Conservation (phyloP, 176 grass and related monocot genomes). For the Puya raimondii region DNA sequence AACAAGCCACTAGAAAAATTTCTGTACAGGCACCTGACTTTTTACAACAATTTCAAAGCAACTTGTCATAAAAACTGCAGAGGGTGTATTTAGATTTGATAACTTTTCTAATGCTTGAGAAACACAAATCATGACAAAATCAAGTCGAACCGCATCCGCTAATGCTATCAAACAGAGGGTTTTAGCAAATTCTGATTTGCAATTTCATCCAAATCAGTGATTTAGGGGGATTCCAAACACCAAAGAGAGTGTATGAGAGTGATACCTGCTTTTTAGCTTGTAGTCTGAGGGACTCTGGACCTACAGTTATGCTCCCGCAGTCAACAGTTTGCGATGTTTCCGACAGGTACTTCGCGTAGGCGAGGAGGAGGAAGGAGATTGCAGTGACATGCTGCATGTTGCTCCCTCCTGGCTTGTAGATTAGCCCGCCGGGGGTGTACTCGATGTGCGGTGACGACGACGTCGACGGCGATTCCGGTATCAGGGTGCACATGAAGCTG, state of each 20-base stretch:
- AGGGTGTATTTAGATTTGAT: too few relatives aligned
- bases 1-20: too few relatives aligned
- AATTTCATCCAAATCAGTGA: background rate
- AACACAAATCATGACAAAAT: too few relatives aligned
- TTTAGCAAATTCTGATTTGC: background rate
- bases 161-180: too few relatives aligned
- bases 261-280: slow-evolving; percentile 70
- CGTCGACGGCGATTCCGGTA: slow-evolving; percentile 40
- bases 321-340: slow-evolving; percentile 65
- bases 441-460: slow-evolving; percentile 58
- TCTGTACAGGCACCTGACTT: too few relatives aligned
- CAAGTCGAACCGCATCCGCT: too few relatives aligned
- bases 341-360: slow-evolving; percentile 83
- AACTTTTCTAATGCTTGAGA: too few relatives aligned
- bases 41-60: too few relatives aligned
- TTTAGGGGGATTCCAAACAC: background rate
- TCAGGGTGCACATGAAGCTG: slow-evolving; percentile 82
- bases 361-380: slow-evolving; percentile 76
- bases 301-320: slow-evolving; percentile 60
- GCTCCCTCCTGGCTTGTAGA: slow-evolving; percentile 91
- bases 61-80: too few relatives aligned
- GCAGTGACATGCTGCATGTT: slow-evolving; percentile 98
- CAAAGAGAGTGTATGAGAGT: background rate
- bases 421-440: slow-evolving; percentile 72
- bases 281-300: slow-evolving; percentile 40